Conservation (phyloP, 371 early-diverging fungal species). For the Zychaea mexicana region DNA sequence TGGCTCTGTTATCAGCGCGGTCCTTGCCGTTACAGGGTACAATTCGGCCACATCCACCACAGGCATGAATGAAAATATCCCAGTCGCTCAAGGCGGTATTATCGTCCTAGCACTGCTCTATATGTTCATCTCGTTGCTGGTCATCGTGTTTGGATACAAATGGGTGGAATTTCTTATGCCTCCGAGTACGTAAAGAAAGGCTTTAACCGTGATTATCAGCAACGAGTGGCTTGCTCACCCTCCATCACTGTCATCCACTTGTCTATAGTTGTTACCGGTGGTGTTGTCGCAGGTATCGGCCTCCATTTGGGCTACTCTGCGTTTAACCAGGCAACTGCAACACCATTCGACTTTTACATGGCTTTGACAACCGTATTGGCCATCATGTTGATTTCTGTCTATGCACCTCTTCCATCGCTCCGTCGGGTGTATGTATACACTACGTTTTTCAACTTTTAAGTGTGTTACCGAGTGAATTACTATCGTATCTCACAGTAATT, state of each 20-base stretch:
- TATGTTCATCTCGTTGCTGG: constrained; percentile 40
- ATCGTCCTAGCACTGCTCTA: constrained; percentile 53
- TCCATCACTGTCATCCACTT: neutral
- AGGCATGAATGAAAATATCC: constrained; percentile 22
- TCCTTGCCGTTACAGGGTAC: constrained; percentile 53
- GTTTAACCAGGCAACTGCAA: constrained; percentile 44
- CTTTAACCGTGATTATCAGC: too few species aligned
- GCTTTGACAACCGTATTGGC: constrained; percentile 50
- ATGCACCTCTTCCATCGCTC: constrained; percentile 34
- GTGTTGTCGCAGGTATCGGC: constrained; percentile 62
- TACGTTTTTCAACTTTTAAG: too few species aligned
- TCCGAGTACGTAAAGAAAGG: constrained; percentile 38
- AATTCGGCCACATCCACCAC: constrained; percentile 24
- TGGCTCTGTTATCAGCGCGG: constrained; percentile 57
- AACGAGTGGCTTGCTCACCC: neutral
- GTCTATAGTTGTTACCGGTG: constrained; percentile 53
- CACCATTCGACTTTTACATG: constrained; percentile 59
- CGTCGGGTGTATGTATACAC: constrained; percentile 20
- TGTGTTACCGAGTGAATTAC: neutral
- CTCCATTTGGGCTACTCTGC: constrained; percentile 54
- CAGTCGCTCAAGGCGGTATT: constrained; percentile 58
- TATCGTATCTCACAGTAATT: neutral
- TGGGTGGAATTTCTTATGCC: constrained; percentile 63
- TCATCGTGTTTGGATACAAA: constrained; percentile 47
- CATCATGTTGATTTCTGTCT: constrained; percentile 49